phyloP scores from a whole-genome alignment of 257 asterid species.

The Jasminum sambac region DNA sequence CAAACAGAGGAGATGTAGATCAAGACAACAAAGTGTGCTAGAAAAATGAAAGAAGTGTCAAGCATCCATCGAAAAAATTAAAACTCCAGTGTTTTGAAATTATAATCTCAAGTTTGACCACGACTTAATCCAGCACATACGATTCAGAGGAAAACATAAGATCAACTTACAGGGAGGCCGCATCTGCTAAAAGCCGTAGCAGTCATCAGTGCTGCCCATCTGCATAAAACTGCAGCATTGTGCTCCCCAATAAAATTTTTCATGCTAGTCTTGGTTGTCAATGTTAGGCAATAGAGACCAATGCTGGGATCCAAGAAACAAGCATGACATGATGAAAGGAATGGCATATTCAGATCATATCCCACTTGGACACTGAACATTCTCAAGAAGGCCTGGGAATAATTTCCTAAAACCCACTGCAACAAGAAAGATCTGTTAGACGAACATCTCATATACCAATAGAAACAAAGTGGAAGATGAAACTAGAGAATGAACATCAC shows the following conservation, averaged over 20 bases:
- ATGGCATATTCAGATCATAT: constrained; percentile 41
- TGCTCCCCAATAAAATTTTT: constrained; percentile 84
- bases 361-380: constrained; percentile 64
- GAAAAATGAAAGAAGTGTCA: background rate
- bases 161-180: constrained; percentile 85
- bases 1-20: background rate
- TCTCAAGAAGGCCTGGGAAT: constrained; percentile 56
- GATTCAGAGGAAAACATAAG: constrained; percentile 21
- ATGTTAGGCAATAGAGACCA: constrained; percentile 83
- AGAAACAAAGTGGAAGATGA: constrained; percentile 25
- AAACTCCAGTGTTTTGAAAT: background rate
- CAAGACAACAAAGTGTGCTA: background rate
- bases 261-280: constrained; percentile 78
- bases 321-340: constrained; percentile 50
- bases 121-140: constrained; percentile 18
- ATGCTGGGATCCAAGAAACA: constrained; percentile 83
- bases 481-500: constrained; percentile 19
- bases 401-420: constrained; percentile 89
- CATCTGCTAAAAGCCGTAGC: constrained; percentile 81
- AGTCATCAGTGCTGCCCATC: constrained; percentile 68
- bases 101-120: constrained; percentile 15
- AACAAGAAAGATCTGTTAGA: constrained; percentile 31
- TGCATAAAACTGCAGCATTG: constrained; percentile 65
- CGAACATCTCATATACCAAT: constrained; percentile 18
- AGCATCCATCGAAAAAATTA: background rate